Percentiles rank a stretch among this genome's conserved stretches.
Conservation (phyloP, 768 basidiomycete species). For the Termitomyces sp. region DNA sequence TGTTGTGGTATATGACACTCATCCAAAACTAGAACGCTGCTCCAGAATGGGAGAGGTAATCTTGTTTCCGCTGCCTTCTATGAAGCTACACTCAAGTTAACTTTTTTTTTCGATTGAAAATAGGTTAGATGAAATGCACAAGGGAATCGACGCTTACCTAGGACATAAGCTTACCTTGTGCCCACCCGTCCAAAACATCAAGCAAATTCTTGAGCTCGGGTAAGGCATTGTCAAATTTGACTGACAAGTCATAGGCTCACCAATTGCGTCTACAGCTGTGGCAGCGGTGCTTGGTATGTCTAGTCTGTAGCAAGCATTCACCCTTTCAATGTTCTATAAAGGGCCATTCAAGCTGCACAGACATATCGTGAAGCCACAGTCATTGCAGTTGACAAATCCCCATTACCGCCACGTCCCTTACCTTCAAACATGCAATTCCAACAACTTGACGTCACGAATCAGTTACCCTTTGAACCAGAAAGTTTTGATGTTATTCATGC, state of each 20-base stretch:
- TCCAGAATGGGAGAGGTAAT: constrained; percentile 1
- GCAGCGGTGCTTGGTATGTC: constrained; percentile 1
- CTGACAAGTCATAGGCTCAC: neutral
- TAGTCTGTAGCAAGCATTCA: no score
- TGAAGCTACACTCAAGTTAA: neutral
- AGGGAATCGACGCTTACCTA: neutral
- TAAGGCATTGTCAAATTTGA: neutral
- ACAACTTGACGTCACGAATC: neutral
- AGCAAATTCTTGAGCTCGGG: neutral
- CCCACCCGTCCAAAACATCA: neutral
- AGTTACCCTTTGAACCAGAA: neutral
- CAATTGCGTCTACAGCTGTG: neutral
- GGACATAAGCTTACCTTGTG: neutral
- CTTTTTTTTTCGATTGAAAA: neutral
- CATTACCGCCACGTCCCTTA: neutral
- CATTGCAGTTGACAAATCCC: neutral
- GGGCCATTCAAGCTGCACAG: constrained; percentile 1
- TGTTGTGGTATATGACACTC: neutral
- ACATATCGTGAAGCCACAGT: constrained; percentile 3
- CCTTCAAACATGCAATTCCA: constrained; percentile 1
- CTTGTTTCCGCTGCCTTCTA: neutral
- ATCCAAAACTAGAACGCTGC: neutral
- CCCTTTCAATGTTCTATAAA: neutral
- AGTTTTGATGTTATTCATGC: neutral
- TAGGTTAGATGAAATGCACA: constrained; percentile 1